phyloP scores from a whole-genome alignment of 352 stramenopile species.

The Phytophthora cryptogea region DNA sequence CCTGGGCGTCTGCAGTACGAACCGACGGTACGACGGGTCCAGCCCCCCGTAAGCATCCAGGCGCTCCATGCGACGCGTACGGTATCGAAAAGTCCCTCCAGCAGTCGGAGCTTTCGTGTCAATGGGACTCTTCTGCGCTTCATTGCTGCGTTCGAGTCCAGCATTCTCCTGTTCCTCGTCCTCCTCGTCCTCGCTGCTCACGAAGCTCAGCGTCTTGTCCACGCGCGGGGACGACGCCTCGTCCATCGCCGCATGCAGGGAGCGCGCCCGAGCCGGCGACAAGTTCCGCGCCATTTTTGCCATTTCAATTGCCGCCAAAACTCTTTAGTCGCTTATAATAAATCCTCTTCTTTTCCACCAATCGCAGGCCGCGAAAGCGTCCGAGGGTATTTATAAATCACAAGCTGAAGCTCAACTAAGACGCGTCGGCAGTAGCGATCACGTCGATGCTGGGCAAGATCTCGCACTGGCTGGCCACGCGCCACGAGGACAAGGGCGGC shows the following conservation, averaged over 20 bases:
- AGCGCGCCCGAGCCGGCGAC: conserved; percentile 32
- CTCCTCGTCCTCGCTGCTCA: conserved; percentile 38
- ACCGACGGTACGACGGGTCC: conserved; percentile 22
- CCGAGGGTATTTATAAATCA: conserved; percentile 25
- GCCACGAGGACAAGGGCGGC: conserved; percentile 48
- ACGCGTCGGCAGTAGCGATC: conserved; percentile 7
- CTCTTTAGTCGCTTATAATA: background rate
- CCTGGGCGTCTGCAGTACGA: conserved; percentile 15
- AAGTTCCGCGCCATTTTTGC: conserved; percentile 17
- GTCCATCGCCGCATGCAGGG: conserved; percentile 33
- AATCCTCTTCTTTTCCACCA: conserved; percentile 17
- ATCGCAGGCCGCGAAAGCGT: conserved; percentile 13
- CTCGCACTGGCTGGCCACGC: conserved; percentile 66
- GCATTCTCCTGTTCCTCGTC: conserved; percentile 24
- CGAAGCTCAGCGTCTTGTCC: conserved; percentile 40
- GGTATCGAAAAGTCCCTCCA: conserved; percentile 33
- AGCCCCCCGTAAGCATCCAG: conserved; percentile 30
- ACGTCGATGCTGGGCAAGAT: conserved; percentile 63
- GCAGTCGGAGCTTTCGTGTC: background rate
- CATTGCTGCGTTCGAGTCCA: conserved; percentile 3
- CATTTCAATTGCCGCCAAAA: background rate
- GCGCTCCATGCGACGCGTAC: conserved; percentile 31
- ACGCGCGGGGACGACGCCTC: conserved; percentile 34
- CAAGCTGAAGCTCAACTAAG: conserved; percentile 8
- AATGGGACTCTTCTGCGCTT: background rate